Evolutionary conservation across 129 eudicot genomes (phyloP).

Genomic region (Smallanthus sonchifolius): DNA sequence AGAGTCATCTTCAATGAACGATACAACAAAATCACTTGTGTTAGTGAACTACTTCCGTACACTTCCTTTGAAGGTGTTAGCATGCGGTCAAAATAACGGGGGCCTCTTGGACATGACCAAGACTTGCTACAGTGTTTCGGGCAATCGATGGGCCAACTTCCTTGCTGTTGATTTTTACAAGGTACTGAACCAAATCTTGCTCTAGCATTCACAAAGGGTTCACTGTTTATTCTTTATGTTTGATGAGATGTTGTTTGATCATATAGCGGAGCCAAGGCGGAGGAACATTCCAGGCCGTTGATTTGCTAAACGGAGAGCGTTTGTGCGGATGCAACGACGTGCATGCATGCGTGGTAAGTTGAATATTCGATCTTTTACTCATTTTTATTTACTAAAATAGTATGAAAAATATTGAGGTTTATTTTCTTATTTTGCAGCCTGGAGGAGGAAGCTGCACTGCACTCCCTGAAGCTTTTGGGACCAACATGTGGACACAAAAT

Average conservation of each 20-base stretch:
- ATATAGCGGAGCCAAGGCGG: constrained; percentile 87
- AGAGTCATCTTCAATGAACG: constrained; percentile 64
- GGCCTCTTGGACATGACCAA: constrained; percentile 50
- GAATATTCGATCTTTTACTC: neutral
- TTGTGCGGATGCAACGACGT: constrained; percentile 64
- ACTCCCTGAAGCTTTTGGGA: constrained; percentile 26
- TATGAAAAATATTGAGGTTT: neutral
- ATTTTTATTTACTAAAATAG: neutral
- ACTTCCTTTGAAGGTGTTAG: constrained; percentile 41
- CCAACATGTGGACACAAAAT: neutral
- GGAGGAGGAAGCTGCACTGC: constrained; percentile 37
- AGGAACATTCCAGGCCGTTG: constrained; percentile 66
- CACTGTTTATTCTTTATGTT: neutral
- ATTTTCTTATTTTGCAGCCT: constrained; percentile 24
- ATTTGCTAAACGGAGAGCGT: constrained; percentile 59
- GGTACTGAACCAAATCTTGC: constrained; percentile 32
- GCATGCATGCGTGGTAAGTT: constrained; percentile 60
- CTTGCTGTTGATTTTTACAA: constrained; percentile 83
- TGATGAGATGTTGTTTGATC: neutral
- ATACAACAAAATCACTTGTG: constrained; percentile 60
- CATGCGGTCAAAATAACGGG: constrained; percentile 67
- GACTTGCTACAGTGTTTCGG: constrained; percentile 66
- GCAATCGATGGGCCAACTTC: constrained; percentile 81
- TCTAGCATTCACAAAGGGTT: neutral
- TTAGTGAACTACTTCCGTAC: constrained; percentile 66